These are phyloP conservation scores for Daedaleopsis nitida DNA, from an alignment of 768 basidiomycete genomes.

Conservation along the genomic window DNA sequence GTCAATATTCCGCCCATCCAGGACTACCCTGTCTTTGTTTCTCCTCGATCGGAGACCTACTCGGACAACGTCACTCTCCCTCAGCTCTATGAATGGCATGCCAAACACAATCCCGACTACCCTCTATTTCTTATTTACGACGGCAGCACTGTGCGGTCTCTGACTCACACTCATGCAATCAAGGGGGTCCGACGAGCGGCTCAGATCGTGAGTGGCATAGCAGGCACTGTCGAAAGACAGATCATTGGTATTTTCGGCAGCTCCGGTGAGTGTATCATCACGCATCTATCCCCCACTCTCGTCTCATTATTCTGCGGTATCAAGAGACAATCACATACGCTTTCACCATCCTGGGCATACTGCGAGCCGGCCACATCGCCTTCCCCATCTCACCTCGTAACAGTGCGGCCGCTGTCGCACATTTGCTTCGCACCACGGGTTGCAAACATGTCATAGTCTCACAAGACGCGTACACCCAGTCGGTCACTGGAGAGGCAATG, in stretches of 20 bases:
- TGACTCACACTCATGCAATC: not conserved
- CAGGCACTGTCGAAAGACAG: too few relatives aligned
- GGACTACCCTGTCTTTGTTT: not conserved
- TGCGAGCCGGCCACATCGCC: slow-evolving; percentile 21
- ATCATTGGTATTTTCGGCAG: too few relatives aligned
- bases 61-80: slow-evolving; percentile 26
- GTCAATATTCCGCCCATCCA: too few relatives aligned
- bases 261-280: too few relatives aligned
- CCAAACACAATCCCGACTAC: slow-evolving; percentile 30
- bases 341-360: slow-evolving; percentile 18
- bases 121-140: slow-evolving; percentile 32
- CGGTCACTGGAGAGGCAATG: too few relatives aligned
- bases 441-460: not conserved
- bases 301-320: too few relatives aligned
- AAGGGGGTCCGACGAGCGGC: too few relatives aligned
- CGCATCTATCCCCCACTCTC: too few relatives aligned
- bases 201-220: too few relatives aligned
- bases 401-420: slow-evolving; percentile 32
- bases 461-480: not conserved
- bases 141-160: not conserved
- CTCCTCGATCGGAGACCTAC: not conserved
- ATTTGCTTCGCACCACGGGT: slow-evolving; percentile 22
- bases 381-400: slow-evolving; percentile 39
- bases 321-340: slow-evolving; percentile 28
- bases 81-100: slow-evolving; percentile 39